These are phyloP conservation scores for Sclerotinia spermophila DNA, from an alignment of 2,329 filamentous ascomycete species.

Conservation along the genomic window DNA sequence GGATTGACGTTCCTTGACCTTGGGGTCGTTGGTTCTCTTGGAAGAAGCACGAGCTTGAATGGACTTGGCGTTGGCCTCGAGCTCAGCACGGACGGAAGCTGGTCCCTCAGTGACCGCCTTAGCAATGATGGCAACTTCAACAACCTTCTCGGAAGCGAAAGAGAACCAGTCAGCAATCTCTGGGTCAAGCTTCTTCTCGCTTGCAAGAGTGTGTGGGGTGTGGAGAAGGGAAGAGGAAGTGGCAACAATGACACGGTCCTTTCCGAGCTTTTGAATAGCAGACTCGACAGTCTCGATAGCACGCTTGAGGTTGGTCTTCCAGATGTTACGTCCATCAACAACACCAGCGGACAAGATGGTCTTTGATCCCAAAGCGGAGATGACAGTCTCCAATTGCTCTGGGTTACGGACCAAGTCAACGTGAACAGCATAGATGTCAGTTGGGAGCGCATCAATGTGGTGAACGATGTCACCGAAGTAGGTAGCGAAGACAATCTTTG, in stretches of 20 bases:
- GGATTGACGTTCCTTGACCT: conserved; percentile 94
- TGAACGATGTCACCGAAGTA: conserved; percentile 99
- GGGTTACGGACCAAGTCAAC: conserved; percentile 97
- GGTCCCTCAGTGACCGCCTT: conserved; percentile 95
- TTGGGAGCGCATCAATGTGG: conserved; percentile 88
- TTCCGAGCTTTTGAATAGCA: conserved; percentile 91
- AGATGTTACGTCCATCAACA: conserved; percentile 98
- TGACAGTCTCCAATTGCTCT: conserved; percentile 88
- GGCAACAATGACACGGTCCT: conserved; percentile 94
- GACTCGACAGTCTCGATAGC: conserved; percentile 88
- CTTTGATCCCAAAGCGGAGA: conserved; percentile 77
- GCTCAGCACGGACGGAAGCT: conserved; percentile 77
- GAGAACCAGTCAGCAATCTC: conserved; percentile 99
- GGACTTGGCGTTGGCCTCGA: conserved; percentile 96
- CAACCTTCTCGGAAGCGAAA: conserved; percentile 91
- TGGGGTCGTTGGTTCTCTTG: conserved; percentile 91
- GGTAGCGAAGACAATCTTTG: conserved; percentile 86
- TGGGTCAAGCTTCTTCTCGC: conserved; percentile 95
- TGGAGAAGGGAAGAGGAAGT: conserved; percentile 97
- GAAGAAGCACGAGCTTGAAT: conserved; percentile 88
- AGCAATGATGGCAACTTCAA: conserved; percentile 86
- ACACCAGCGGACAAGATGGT: conserved; percentile 93
- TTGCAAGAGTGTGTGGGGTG: conserved; percentile 95
- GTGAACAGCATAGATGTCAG: conserved; percentile 81
- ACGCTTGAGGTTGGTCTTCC: conserved; percentile 99